These are phyloP conservation scores for Diplodia corticola DNA, from an alignment of 2,329 filamentous ascomycete species.

Conservation along the genomic window DNA sequence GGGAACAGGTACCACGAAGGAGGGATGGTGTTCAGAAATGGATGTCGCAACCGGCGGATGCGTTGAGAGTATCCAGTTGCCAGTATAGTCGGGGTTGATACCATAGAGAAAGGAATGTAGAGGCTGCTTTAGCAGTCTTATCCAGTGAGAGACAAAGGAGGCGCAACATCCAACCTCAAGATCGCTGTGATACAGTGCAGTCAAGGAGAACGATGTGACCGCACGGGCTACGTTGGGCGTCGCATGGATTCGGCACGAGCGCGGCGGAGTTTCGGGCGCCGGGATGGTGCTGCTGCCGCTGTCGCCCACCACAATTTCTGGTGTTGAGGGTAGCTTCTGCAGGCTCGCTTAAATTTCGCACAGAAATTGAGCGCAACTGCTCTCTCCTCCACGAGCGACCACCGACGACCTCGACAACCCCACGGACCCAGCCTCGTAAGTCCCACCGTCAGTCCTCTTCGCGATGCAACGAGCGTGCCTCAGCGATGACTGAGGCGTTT, in stretches of 20 bases:
- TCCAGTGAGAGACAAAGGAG: not conserved
- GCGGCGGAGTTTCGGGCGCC: not conserved
- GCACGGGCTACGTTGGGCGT: not conserved
- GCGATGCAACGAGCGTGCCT: constrained; percentile 16
- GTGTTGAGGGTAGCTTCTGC: constrained; percentile 19
- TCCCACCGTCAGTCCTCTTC: not conserved
- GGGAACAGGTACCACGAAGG: too few species aligned
- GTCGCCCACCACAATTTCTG: constrained; percentile 18
- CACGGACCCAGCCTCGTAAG: constrained; percentile 22
- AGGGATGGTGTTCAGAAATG: not conserved
- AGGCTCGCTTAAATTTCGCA: constrained; percentile 23
- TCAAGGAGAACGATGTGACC: not conserved
- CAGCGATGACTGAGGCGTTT: constrained; percentile 16
- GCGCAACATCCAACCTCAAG: not conserved
- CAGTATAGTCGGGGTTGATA: not conserved
- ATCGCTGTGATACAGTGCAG: not conserved
- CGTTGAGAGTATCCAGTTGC: not conserved
- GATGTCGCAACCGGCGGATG: not conserved
- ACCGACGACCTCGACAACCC: constrained; percentile 20
- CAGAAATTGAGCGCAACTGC: constrained; percentile 10
- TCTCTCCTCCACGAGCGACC: constrained; percentile 21
- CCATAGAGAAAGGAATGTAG: not conserved
- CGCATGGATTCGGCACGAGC: not conserved
- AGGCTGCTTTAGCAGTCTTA: not conserved
- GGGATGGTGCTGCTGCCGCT: not conserved